Percentiles rank a stretch among this genome's conserved stretches.
Conservation (phyloP, 2,329 filamentous ascomycete genomes). For the Aspergillus sp. region DNA sequence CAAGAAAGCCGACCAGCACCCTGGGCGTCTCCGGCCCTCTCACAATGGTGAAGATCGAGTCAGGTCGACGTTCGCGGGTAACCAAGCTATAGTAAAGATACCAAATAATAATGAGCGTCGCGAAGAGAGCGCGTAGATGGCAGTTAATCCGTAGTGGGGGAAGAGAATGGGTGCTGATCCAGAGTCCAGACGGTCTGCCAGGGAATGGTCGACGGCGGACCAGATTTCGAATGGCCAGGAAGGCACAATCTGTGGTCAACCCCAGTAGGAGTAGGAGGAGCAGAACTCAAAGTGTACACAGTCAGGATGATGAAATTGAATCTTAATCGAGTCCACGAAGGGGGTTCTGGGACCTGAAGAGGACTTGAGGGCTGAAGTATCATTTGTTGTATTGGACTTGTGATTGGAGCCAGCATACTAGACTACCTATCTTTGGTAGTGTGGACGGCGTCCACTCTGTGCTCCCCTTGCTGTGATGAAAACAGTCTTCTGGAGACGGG, state of each 20-base stretch:
- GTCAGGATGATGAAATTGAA: neutral
- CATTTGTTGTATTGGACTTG: neutral
- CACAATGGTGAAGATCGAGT: neutral
- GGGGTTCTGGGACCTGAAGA: neutral
- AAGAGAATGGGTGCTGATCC: constrained; percentile 14
- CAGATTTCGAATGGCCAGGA: constrained; percentile 3
- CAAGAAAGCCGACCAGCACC: constrained; percentile 9
- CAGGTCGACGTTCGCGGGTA: neutral
- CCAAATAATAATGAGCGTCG: neutral
- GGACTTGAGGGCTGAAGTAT: constrained; percentile 4
- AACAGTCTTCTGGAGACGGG: neutral
- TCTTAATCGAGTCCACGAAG: neutral
- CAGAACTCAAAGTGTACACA: neutral
- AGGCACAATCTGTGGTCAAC: neutral
- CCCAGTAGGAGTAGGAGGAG: neutral
- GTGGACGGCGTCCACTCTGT: neutral
- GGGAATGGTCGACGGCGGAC: constrained; percentile 9
- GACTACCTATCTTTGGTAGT: neutral
- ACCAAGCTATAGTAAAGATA: constrained; percentile 8
- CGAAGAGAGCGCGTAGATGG: neutral
- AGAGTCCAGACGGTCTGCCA: neutral
- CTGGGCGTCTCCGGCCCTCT: constrained; percentile 10
- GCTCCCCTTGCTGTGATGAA: neutral
- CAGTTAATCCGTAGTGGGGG: constrained; percentile 17
- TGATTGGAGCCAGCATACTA: constrained; percentile 10